A percentile compares a stretch with the other conserved stretches of the same genome.
phyloP scores from a whole-genome alignment of 164 flowering plant genomes.

The Magnolia kwangsiensis region DNA sequence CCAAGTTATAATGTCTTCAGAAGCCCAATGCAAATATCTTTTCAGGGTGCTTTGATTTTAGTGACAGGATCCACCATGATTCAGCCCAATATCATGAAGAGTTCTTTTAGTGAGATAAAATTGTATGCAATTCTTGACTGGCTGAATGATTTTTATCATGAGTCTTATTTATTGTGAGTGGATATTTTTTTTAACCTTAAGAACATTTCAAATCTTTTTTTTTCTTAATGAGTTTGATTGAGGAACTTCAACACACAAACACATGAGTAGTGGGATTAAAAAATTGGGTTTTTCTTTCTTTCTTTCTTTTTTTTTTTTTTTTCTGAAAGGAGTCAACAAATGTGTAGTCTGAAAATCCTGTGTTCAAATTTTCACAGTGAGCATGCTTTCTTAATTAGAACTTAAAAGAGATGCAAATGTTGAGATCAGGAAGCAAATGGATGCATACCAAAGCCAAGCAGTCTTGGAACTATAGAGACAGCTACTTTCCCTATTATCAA shows the following conservation, averaged over 20 bases:
- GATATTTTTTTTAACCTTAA: too few relatives aligned
- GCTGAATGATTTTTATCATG: too few relatives aligned
- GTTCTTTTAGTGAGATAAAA: too few relatives aligned
- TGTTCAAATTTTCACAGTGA: background rate
- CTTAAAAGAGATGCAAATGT: too few relatives aligned
- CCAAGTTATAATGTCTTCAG: background rate
- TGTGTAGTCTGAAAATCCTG: background rate
- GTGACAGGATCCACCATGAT: too few relatives aligned
- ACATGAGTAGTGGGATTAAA: background rate
- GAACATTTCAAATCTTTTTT: too few relatives aligned
- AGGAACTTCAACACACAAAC: background rate
- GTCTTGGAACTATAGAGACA: conserved; percentile 5
- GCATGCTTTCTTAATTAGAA: background rate
- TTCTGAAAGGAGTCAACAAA: background rate
- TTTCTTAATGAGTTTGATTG: background rate
- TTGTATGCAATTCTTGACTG: too few relatives aligned
- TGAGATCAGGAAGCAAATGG: background rate
- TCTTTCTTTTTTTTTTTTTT: background rate
- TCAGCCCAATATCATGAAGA: too few relatives aligned
- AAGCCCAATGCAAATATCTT: background rate
- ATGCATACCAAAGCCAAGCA: background rate
- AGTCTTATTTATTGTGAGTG: too few relatives aligned
- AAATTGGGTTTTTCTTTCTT: background rate
- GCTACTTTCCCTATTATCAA: background rate
- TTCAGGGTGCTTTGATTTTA: background rate